phyloP scores from a whole-genome alignment of 495 filamentous ascomycete genomes.

The Paragyromitra xinjiangensis region DNA sequence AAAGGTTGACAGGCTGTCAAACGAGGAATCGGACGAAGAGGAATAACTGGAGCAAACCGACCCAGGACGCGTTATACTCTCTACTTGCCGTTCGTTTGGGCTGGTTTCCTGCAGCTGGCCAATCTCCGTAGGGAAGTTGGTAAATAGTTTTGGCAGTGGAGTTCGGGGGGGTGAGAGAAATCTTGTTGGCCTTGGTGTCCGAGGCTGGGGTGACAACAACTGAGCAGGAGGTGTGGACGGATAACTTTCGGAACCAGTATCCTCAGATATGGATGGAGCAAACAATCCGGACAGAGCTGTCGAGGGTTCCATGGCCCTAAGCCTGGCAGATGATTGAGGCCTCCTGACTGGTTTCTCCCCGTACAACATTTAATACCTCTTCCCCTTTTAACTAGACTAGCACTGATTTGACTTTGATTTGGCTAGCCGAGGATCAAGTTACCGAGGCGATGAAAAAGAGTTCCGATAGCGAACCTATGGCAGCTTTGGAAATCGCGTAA shows the following conservation, averaged over 20 bases:
- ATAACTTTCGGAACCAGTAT: conserved; percentile 28
- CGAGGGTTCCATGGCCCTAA: conserved; percentile 13
- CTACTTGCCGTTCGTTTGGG: conserved; percentile 58
- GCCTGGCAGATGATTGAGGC: conserved; percentile 1
- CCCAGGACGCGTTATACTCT: conserved; percentile 64
- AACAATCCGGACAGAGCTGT: conserved; percentile 22
- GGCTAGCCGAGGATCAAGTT: neutral
- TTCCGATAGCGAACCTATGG: neutral
- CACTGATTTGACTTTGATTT: neutral
- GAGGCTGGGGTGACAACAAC: conserved; percentile 56
- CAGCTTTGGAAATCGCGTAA: neutral
- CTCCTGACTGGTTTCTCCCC: neutral
- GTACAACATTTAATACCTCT: conserved; percentile 15
- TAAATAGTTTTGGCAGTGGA: conserved; percentile 67
- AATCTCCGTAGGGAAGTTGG: conserved; percentile 57
- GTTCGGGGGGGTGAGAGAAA: conserved; percentile 69
- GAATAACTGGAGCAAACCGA: conserved; percentile 72
- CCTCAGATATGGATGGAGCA: conserved; percentile 10
- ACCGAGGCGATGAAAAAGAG: neutral
- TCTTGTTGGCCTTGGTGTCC: conserved; percentile 57
- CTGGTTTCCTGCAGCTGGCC: conserved; percentile 50
- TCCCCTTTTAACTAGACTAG: neutral
- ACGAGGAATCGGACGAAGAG: conserved; percentile 74
- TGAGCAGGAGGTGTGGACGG: conserved; percentile 45
- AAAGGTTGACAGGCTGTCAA: conserved; percentile 71